phyloP scores from a whole-genome alignment of 75 land plant species.

The Pseudotsuga menziesii region DNA sequence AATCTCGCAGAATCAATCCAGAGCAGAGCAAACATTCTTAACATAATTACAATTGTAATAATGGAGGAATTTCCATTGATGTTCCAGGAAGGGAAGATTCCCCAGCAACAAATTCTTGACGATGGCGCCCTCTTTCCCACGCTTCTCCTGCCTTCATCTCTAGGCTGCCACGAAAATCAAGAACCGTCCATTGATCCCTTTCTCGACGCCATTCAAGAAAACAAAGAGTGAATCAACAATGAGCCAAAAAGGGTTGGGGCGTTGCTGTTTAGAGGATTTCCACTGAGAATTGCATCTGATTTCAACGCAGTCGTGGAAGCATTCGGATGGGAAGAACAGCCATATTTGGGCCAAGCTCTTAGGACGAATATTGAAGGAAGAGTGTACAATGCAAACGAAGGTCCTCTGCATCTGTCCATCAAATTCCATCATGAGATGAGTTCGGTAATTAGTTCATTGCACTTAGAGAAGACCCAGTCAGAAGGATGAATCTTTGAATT shows the following conservation, averaged over 20 bases:
- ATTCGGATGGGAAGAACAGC: slow-evolving; percentile 39
- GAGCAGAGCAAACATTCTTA: too few relatives aligned
- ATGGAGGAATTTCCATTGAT: too few relatives aligned
- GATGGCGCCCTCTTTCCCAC: slow-evolving; percentile 27
- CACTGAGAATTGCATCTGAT: slow-evolving; percentile 19
- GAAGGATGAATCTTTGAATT: too few relatives aligned
- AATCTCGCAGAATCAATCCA: too few relatives aligned
- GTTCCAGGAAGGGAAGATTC: neutral
- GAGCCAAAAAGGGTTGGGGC: slow-evolving; percentile 27
- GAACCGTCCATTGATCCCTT: slow-evolving; percentile 6
- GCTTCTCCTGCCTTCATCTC: slow-evolving; percentile 13
- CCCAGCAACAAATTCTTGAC: neutral
- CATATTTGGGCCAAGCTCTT: slow-evolving; percentile 33
- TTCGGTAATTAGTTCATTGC: slow-evolving; percentile 19
- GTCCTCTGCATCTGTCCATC: slow-evolving; percentile 22
- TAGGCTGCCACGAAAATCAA: too few relatives aligned
- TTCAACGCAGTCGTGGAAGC: slow-evolving; percentile 31
- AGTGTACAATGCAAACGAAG: slow-evolving; percentile 42
- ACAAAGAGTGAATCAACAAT: slow-evolving; percentile 24
- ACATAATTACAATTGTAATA: too few relatives aligned
- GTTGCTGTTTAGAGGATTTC: slow-evolving; percentile 40
- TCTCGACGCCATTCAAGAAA: slow-evolving; percentile 20
- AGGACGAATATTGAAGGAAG: slow-evolving; percentile 20
- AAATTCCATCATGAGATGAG: slow-evolving; percentile 46
- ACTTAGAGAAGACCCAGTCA: neutral